Percentiles rank a stretch among this genome's conserved stretches.
Evolutionary conservation across 2,329 filamentous ascomycete species (phyloP).

Genomic region (Claviceps cyperi): DNA sequence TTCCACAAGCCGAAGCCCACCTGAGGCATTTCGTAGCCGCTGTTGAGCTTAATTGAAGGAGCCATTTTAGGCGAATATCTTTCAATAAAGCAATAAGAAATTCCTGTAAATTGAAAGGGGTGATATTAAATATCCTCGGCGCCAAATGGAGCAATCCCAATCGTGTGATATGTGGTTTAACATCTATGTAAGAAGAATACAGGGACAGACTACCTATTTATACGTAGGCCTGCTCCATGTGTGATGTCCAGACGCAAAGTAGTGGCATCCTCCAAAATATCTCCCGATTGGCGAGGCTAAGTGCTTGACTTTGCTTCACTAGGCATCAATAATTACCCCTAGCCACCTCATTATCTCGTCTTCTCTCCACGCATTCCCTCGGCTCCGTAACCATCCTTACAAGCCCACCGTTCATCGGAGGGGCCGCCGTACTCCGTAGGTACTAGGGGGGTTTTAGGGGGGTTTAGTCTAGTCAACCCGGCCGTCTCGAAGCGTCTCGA

Average conservation of each 20-base stretch:
- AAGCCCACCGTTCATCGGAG: background rate
- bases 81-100: background rate
- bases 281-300: background rate
- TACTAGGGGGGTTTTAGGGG: too few species aligned
- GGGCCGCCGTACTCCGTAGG: background rate
- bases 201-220: background rate
- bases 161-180: background rate
- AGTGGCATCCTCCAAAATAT: background rate
- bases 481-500: too few species aligned
- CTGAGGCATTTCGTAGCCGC: conserved; percentile 56
- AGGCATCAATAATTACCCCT: too few species aligned
- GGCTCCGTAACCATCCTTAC: too few species aligned
- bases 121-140: too few species aligned
- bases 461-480: too few species aligned
- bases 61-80: conserved; percentile 2
- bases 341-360: too few species aligned
- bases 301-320: background rate
- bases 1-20: conserved; percentile 76
- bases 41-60: conserved; percentile 46
- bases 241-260: background rate
- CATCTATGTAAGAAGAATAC: background rate
- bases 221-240: background rate
- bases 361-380: too few species aligned
- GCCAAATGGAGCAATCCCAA: too few species aligned
- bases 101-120: too few species aligned